Base-by-base conservation (phyloP, 2,329 filamentous ascomycete genomes). In the Neophaeococcomyces mojaviensis region DNA sequence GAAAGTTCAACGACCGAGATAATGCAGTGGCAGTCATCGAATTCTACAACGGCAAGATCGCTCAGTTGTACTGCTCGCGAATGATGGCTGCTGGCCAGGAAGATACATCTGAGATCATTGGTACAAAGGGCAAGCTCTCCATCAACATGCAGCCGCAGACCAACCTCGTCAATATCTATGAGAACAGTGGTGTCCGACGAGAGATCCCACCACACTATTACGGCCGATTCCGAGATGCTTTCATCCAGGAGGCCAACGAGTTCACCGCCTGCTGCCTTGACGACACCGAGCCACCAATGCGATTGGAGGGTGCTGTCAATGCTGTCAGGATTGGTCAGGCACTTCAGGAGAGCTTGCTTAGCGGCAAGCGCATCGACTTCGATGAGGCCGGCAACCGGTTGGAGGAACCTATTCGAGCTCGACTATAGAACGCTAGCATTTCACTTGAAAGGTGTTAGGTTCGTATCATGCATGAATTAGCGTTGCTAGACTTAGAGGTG, bases 1-100 rank as follows among this genome's bases (percentile, higher is more conserved):
- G 68, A 42, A 71, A 77, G 51, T 69, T 78, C 61, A 74, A 73
- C 22, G 79, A 82, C 53, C 70, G 75, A 4, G 79, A 82, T 57
- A 82, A 82, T 52, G 78, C 75, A 2, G 69, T 81, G 0, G 81
- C 78, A 2, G 66, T 84, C 15, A 73, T 84, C 12, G 81, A 85
- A 62, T 85, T 85, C 62, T 75, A 72, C 57, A 72, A 72, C 41
- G 78, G 76, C 35, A 74, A 76, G 58, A 77, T 85, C 37, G 79
- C 79, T 1, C 79, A 82, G 58, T 74, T 82, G 49, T 84, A 80
- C 61, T 72, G 69, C 34, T 76, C 70, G 8, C 70, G 80, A 12
- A 84, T 83, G 76, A 84, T 84, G 75, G 77, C 79, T 0, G 74
- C 77, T 0, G 81, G 81, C 0, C 80, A 84, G 61, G 76, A 82